Evolutionary conservation across 2,329 filamentous ascomycete species (phyloP), one percentile per base, ranked within the genome.

Genomic region (Fusarium tjaetaba): DNA sequence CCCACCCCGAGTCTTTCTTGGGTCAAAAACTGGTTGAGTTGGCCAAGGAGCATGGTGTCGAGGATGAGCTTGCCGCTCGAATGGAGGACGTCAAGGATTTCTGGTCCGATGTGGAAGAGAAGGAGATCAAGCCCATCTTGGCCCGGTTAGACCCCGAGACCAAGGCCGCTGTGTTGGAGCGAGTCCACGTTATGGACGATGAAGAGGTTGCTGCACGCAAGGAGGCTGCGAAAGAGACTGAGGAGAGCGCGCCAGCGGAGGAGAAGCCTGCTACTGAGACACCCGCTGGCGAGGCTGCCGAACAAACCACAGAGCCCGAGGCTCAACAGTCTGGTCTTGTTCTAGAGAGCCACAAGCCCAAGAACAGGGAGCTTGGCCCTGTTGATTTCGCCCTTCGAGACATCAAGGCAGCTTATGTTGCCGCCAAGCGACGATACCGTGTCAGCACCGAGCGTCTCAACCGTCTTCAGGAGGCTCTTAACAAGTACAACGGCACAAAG

Each of bases 1-100:
- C 96, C 0, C 95, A 98, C 80, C 95, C 95, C 1, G 92, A 92
- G 71, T 97, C 94, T 70, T 97, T 89, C 80, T 83, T 99, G 41
- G 95, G 94, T 14, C 93, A 92, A 83, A 94, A 94, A 80, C 85
- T 97, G n/a, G 88, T 90, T n/a, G 90, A 96, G 77, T 85, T 91
- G 60, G 94, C 94, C 1, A 91, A 93, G 80, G 90, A 94, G 80
- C 89, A 92, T 58, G 91, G 90, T 3, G 90, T 93, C 52, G 84
- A 93, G 46, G 92, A 95, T 39, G 89, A 88, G 15, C 92, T 94
- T 74, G 85, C 88, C 42, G 84, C 87, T 65, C 87, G 93, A 61
- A 92, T 97, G 82, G 90, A 89, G 46, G 96, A 97, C 75, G 92
- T 97, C 16, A 87, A 90, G 63, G 86, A 88, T 24, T 98, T 95